A percentile compares a stretch with the other conserved stretches of the same genome.
Conservation (phyloP, 257 asterid species). For the Solanum ahanhuiri region DNA sequence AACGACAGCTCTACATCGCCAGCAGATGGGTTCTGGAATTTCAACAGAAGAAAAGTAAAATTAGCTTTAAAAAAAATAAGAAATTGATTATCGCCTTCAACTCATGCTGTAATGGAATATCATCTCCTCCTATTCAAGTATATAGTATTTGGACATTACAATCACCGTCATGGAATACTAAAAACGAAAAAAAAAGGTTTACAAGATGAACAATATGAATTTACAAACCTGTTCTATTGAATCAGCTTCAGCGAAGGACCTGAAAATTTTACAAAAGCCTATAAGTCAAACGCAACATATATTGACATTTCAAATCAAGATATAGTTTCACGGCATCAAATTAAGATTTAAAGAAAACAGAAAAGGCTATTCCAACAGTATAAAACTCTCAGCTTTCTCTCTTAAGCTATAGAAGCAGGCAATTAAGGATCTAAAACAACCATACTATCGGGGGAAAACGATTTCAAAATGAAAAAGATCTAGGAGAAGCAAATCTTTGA, state of each 20-base stretch:
- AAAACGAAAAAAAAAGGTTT: background rate
- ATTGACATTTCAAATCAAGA: background rate
- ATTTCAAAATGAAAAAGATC: background rate
- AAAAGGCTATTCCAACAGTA: background rate
- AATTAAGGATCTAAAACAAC: background rate
- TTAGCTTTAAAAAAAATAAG: background rate
- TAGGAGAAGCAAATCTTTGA: background rate
- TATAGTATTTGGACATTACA: background rate
- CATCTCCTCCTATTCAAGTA: background rate
- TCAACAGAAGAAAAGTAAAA: background rate
- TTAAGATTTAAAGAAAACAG: background rate
- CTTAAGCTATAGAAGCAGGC: background rate
- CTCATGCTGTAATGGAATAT: background rate
- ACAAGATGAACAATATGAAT: background rate
- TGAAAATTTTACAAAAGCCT: constrained; percentile 11
- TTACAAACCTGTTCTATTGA: constrained; percentile 45
- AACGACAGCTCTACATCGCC: constrained; percentile 40
- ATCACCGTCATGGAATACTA: background rate
- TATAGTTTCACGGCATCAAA: background rate
- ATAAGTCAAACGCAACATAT: background rate
- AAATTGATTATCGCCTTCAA: background rate
- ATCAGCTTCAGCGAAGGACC: constrained; percentile 60
- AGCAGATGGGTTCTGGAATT: constrained; percentile 49
- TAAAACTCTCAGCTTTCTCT: background rate
- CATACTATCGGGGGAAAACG: background rate